phyloP scores from a whole-genome alignment of 108 stramenopile species.

The Pseudonitzschia multiseries region DNA sequence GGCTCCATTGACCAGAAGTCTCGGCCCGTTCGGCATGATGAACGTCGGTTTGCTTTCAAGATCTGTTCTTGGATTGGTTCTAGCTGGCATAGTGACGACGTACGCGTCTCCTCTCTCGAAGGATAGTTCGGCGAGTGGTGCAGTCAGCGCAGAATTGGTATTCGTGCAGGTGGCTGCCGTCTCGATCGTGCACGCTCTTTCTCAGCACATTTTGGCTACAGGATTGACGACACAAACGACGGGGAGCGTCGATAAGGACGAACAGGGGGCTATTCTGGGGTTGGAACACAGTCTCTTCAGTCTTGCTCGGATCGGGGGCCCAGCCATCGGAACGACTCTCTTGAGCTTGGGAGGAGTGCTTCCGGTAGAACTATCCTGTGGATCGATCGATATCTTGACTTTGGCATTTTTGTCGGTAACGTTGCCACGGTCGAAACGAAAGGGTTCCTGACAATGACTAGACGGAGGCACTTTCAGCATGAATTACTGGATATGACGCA shows the following conservation, averaged over 20 bases:
- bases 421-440: slow-evolving; percentile 9
- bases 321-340: slow-evolving; percentile 54
- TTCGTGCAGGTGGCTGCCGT: slow-evolving; percentile 26
- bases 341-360: slow-evolving; percentile 28
- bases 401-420: not conserved
- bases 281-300: slow-evolving; percentile 82
- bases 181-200: slow-evolving; percentile 51
- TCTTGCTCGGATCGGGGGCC: slow-evolving; percentile 68
- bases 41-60: slow-evolving; percentile 41
- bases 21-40: slow-evolving; percentile 48
- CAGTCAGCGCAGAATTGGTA: not conserved
- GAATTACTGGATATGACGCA: not conserved
- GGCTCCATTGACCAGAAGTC: slow-evolving; percentile 42
- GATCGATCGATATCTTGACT: slow-evolving; percentile 25
- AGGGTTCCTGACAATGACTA: slow-evolving; percentile 1
- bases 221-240: slow-evolving; percentile 77
- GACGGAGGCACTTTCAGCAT: not conserved
- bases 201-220: slow-evolving; percentile 71
- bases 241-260: slow-evolving; percentile 47
- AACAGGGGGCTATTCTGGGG: slow-evolving; percentile 73
- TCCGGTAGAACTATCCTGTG: slow-evolving; percentile 33
- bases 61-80: slow-evolving; percentile 24
- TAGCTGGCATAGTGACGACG: slow-evolving; percentile 40
- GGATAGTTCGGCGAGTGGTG: not conserved
- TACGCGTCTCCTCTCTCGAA: not conserved